Evolutionary conservation across 441 rosid species (phyloP).

Genomic region (Capsella rubella): DNA sequence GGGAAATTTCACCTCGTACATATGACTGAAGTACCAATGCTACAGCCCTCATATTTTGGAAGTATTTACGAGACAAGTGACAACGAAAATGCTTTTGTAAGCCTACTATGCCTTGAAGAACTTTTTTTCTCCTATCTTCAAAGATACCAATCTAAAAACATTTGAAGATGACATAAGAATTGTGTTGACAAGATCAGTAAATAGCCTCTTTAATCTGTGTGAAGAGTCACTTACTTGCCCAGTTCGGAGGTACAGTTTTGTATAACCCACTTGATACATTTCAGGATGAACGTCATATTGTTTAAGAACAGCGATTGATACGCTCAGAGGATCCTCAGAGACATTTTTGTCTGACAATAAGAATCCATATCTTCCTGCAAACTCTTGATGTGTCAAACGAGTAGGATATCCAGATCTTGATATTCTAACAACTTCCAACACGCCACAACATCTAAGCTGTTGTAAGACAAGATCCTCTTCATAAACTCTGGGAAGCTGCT

Average conservation of each 20-base stretch:
- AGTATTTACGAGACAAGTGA: conserved; percentile 57
- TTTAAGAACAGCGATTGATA: conserved; percentile 81
- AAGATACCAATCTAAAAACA: conserved; percentile 65
- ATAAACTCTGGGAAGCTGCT: conserved; percentile 69
- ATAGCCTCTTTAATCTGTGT: conserved; percentile 4
- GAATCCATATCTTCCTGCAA: conserved; percentile 85
- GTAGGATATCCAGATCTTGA: conserved; percentile 94
- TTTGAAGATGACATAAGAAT: conserved; percentile 18
- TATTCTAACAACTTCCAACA: conserved; percentile 87
- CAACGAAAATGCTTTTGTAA: conserved; percentile 82
- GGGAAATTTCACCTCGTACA: conserved; percentile 71
- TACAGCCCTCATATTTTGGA: conserved; percentile 39
- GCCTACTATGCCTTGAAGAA: conserved; percentile 62
- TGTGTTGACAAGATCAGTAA: conserved; percentile 3
- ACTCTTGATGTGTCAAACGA: conserved; percentile 88
- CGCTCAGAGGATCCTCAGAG: conserved; percentile 75
- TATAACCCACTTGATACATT: conserved; percentile 95
- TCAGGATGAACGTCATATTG: conserved; percentile 78
- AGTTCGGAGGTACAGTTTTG: conserved; percentile 77
- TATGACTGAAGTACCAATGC: conserved; percentile 55
- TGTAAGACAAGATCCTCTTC: conserved; percentile 80
- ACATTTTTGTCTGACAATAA: conserved; percentile 55
- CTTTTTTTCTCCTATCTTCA: conserved; percentile 75
- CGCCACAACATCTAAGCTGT: conserved; percentile 90
- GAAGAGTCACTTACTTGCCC: conserved; percentile 70